phyloP scores from a whole-genome alignment of 768 basidiomycete species.

The Mrakia blollopis region DNA sequence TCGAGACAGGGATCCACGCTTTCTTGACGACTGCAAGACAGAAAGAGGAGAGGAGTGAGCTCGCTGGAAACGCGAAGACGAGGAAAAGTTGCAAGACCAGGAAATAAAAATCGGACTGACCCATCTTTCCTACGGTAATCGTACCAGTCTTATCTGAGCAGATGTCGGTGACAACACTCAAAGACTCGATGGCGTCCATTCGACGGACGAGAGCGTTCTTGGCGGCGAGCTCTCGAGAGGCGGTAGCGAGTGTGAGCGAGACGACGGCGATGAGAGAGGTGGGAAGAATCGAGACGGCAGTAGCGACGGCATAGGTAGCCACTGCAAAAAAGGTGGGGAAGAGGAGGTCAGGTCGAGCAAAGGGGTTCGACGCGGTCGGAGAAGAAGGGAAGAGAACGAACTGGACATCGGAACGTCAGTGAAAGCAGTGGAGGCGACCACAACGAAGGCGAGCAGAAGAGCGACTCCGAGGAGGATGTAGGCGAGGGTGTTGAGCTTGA shows the following conservation, averaged over 20 bases:
- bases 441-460: constrained; percentile 45
- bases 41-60: neutral
- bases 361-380: too few relatives aligned
- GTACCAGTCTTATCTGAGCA: constrained; percentile 69
- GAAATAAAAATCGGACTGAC: constrained; percentile 1
- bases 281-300: constrained; percentile 45
- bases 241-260: constrained; percentile 57
- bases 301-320: constrained; percentile 47
- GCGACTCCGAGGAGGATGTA: constrained; percentile 43
- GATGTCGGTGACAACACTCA: constrained; percentile 54
- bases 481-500: constrained; percentile 49
- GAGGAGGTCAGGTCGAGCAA: too few relatives aligned
- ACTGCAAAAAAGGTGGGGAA: constrained; percentile 21
- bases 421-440: constrained; percentile 46
- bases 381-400: too few relatives aligned
- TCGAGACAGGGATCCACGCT: constrained; percentile 47
- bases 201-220: constrained; percentile 59
- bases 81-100: too few relatives aligned
- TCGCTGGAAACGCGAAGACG: too few relatives aligned
- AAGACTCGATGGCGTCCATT: constrained; percentile 60
- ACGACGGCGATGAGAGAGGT: constrained; percentile 53
- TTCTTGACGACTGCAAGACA: constrained; percentile 42
- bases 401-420: constrained; percentile 40
- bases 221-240: constrained; percentile 53
- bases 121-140: constrained; percentile 49